A percentile compares a stretch with the other conserved stretches of the same genome.
These are phyloP conservation scores for Eutypella sp. DNA, from an alignment of 2,329 filamentous ascomycete species.

Conservation along the genomic window DNA sequence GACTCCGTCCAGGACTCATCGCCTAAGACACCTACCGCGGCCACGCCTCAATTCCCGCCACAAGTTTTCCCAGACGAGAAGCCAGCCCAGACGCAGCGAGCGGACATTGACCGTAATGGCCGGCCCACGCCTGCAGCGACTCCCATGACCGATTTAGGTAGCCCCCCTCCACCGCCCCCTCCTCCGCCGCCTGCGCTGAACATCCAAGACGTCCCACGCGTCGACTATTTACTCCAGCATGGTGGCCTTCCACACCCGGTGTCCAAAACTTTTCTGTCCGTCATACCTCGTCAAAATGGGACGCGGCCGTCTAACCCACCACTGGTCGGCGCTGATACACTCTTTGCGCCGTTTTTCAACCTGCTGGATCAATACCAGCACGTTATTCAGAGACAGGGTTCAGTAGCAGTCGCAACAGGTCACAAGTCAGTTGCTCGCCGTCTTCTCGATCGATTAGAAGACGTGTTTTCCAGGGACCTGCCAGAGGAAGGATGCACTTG, in stretches of 20 bases:
- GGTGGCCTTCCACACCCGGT: slow-evolving; percentile 71
- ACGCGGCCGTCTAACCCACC: slow-evolving; percentile 59
- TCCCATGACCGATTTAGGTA: slow-evolving; percentile 37
- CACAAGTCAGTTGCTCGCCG: slow-evolving; percentile 91
- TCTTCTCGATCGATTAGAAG: slow-evolving; percentile 82
- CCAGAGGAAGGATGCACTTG: slow-evolving; percentile 82
- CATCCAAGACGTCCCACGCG: slow-evolving; percentile 67
- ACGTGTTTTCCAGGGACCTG: slow-evolving; percentile 90
- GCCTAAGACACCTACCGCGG: slow-evolving; percentile 53
- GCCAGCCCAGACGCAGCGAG: slow-evolving; percentile 27
- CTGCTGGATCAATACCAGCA: slow-evolving; percentile 81
- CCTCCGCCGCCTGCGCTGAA: slow-evolving; percentile 74
- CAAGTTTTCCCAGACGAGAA: slow-evolving; percentile 38
- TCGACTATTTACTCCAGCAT: slow-evolving; percentile 89
- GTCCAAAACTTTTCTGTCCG: slow-evolving; percentile 68
- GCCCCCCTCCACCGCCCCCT: slow-evolving; percentile 50
- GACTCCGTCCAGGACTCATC: slow-evolving; percentile 50
- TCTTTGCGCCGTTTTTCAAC: slow-evolving; percentile 79
- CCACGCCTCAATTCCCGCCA: slow-evolving; percentile 45
- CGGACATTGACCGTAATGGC: slow-evolving; percentile 33
- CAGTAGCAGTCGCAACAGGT: slow-evolving; percentile 88
- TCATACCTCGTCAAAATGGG: slow-evolving; percentile 51
- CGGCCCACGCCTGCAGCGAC: slow-evolving; percentile 35
- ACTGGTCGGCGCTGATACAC: slow-evolving; percentile 60
- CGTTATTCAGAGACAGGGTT: slow-evolving; percentile 79